phyloP scores from a whole-genome alignment of 306 rosid species.

The Carpinus fangiana region DNA sequence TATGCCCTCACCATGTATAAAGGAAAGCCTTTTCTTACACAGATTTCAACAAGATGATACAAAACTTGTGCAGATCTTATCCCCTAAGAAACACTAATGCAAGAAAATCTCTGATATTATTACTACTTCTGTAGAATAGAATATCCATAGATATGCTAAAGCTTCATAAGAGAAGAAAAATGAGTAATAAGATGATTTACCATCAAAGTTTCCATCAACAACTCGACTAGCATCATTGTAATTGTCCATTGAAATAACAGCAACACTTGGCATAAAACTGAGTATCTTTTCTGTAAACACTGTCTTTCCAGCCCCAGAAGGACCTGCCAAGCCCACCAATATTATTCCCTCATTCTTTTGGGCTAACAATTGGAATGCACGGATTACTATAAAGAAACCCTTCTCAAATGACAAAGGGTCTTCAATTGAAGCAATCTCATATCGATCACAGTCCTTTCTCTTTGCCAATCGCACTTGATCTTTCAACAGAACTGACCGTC shows the following conservation, averaged over 20 bases:
- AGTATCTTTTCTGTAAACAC: slow-evolving; percentile 90
- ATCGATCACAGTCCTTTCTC: slow-evolving; percentile 65
- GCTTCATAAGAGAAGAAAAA: slow-evolving; percentile 23
- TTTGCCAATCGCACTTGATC: slow-evolving; percentile 85
- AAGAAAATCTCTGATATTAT: slow-evolving; percentile 4
- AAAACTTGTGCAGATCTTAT: background rate
- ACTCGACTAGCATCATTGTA: slow-evolving; percentile 95
- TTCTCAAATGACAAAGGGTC: slow-evolving; percentile 84
- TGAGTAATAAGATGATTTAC: slow-evolving; percentile 45
- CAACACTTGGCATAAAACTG: slow-evolving; percentile 89
- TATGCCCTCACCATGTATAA: background rate
- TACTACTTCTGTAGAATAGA: slow-evolving; percentile 7
- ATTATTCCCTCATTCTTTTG: slow-evolving; percentile 88
- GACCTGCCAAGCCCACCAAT: slow-evolving; percentile 96
- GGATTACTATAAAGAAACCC: slow-evolving; percentile 91
- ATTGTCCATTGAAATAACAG: slow-evolving; percentile 97
- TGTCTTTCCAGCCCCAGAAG: slow-evolving; percentile 99
- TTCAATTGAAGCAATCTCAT: slow-evolving; percentile 72
- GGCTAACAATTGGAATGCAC: slow-evolving; percentile 85
- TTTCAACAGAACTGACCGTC: slow-evolving; percentile 78
- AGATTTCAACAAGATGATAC: background rate
- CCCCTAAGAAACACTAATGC: background rate
- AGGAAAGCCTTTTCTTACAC: background rate
- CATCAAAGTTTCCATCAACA: slow-evolving; percentile 96
- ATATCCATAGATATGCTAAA: slow-evolving; percentile 1